Percentiles rank a stretch among this genome's conserved stretches.
Conservation (phyloP, 1,284 basidiomycete species). For the Leccinum variabile region DNA sequence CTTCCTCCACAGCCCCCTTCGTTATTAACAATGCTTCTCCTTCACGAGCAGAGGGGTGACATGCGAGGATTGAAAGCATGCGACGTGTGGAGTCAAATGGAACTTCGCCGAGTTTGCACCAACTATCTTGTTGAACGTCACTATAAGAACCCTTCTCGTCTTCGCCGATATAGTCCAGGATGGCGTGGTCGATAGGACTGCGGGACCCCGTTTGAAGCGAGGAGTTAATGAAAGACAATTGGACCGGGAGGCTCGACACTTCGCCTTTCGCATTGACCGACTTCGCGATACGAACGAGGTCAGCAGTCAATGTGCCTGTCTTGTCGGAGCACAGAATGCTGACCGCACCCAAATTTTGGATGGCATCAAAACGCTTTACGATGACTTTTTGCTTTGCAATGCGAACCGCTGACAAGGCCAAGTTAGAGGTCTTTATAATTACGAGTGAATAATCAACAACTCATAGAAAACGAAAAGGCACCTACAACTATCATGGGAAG, state of each 20-base stretch:
- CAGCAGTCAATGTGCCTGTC: constrained; percentile 35
- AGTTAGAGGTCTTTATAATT: constrained; percentile 29
- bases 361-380: constrained; percentile 35
- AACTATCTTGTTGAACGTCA: constrained; percentile 17
- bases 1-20: constrained; percentile 35
- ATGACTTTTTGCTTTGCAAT: constrained; percentile 36
- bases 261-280: constrained; percentile 28
- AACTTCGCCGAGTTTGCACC: constrained; percentile 35
- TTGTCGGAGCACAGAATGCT: constrained; percentile 34
- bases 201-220: constrained; percentile 32
- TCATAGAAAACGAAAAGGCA: background rate
- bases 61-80: constrained; percentile 32
- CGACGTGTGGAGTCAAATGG: constrained; percentile 35
- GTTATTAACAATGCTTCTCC: constrained; percentile 31
- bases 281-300: constrained; percentile 35
- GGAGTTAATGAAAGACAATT: constrained; percentile 33
- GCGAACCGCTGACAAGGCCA: constrained; percentile 33
- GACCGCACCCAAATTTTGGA: constrained; percentile 34
- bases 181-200: constrained; percentile 34
- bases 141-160: constrained; percentile 15
- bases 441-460: constrained; percentile 8
- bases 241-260: constrained; percentile 26
- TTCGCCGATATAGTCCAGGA: constrained; percentile 30
- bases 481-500: constrained; percentile 37
- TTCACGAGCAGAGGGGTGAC: constrained; percentile 3